Evolutionary conservation across 1,139 yeast genomes (phyloP).

Genomic region (Pichia sp.): DNA sequence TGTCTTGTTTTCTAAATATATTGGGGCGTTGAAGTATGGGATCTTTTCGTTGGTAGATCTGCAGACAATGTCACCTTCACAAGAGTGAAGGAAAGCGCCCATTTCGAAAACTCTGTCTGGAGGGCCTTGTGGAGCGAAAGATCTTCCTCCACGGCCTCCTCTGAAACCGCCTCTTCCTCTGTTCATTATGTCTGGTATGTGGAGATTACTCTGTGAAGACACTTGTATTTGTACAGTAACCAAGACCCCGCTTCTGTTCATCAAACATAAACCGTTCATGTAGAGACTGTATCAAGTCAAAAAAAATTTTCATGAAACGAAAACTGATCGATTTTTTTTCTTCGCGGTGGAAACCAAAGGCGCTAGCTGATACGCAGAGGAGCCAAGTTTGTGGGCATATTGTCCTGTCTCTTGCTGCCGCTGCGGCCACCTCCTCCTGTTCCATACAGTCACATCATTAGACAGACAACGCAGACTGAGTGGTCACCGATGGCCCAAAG

Average conservation of each 20-base stretch:
- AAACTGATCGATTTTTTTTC: not conserved
- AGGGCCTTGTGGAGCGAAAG: slow-evolving; percentile 67
- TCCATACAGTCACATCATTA: too few species aligned
- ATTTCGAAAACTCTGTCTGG: slow-evolving; percentile 92
- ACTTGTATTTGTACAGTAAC: not conserved
- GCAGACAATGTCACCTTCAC: slow-evolving; percentile 97
- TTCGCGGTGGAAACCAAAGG: not conserved
- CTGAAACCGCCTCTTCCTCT: slow-evolving; percentile 35
- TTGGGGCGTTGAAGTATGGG: slow-evolving; percentile 98
- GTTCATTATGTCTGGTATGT: slow-evolving; percentile 9
- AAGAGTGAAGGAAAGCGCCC: slow-evolving; percentile 88
- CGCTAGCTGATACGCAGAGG: too few species aligned
- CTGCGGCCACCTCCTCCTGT: too few species aligned
- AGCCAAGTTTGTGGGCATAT: too few species aligned
- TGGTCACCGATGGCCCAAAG: too few species aligned
- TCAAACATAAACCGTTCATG: not conserved
- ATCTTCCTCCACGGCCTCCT: slow-evolving; percentile 61
- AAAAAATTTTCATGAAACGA: not conserved
- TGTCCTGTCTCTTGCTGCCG: too few species aligned
- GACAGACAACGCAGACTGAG: too few species aligned
- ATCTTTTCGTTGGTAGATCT: slow-evolving; percentile 89
- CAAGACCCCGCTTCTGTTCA: too few species aligned
- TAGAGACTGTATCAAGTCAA: not conserved
- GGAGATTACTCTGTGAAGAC: not conserved
- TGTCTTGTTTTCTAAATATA: slow-evolving; percentile 89